These are phyloP conservation scores for Euphrasia arctica DNA, from an alignment of 305 asterid species.

Conservation along the genomic window DNA sequence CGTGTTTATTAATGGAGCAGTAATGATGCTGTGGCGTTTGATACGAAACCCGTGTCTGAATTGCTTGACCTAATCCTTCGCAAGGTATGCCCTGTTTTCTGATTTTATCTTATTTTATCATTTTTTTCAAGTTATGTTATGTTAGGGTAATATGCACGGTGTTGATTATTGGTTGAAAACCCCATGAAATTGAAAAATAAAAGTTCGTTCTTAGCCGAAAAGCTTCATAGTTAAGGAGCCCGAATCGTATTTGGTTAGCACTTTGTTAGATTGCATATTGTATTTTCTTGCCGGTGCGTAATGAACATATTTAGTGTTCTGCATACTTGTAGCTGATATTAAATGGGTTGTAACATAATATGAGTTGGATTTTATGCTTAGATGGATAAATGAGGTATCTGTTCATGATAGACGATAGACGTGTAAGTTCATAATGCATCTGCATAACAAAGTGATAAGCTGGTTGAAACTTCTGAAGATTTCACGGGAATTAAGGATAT, in stretches of 20 bases:
- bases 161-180: not conserved
- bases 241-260: not conserved
- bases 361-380: not conserved
- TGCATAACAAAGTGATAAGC: not conserved
- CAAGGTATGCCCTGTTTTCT: constrained; percentile 28
- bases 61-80: constrained; percentile 29
- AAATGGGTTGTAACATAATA: not conserved
- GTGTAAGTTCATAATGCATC: not conserved
- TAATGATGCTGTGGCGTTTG: constrained; percentile 31
- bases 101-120: not conserved
- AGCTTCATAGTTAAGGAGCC: not conserved
- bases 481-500: no score
- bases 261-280: not conserved
- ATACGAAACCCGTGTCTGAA: constrained; percentile 31
- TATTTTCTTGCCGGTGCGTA: not conserved
- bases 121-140: not conserved
- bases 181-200: not conserved
- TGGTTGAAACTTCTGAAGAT: not conserved
- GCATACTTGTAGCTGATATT: not conserved
- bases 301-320: not conserved
- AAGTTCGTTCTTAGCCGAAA: not conserved
- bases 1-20: constrained; percentile 24
- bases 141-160: no score
- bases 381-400: not conserved
- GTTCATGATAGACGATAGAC: not conserved